Evolutionary conservation across 805 yeast genomes (phyloP), one percentile per base, ranked within the genome.

Genomic region (Clavispora asparagi): DNA sequence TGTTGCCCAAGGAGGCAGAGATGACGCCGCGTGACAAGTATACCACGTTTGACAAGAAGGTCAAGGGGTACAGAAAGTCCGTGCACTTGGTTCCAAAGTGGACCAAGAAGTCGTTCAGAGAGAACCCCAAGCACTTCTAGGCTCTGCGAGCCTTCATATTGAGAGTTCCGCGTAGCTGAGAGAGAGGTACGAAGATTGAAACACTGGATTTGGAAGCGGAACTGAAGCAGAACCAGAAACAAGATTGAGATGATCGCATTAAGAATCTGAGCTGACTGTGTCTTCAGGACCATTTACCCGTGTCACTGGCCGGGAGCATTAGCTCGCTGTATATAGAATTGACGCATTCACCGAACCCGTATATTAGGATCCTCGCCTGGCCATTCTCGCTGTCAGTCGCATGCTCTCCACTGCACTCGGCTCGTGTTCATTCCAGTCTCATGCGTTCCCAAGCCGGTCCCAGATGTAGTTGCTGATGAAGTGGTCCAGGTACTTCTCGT

Each of bases 71-170:
- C 68, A 81, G 98, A 71, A 92, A 90, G 70, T 83, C 91, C 53
- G 81, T 87, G 25, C 98, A 92, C 61, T 71, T 82, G 64, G 86
- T 85, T 38, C 96, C 97, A 17, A 87, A 90, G 62, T 90, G 96
- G 95, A 90, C 97, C 45, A 89, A 84, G 70, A 63, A 81, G 51
- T 80, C 95, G 8, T 77, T 83, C 65, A 82, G 97, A 71, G 81
- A 78, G 48, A 85, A 87, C 60, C 97, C 97, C 39, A 76, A 76
- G 49, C 76, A 83, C 61, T 84, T 78, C 63, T 87, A 70, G 45
- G 39, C 32, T 8, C 31, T 23, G 8, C n/a, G 23, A 19, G 23
- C 23, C 23, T 19, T 19, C 23, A 19, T 19, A 19, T 5, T 19
- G 23, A 19, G 23, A 3, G 23, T 19, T 19, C 23, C 3, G 23